A percentile compares a stretch with the other conserved stretches of the same genome.
These are phyloP conservation scores for Cercospora nicotianae DNA, from an alignment of 2,329 filamentous ascomycete genomes.

Conservation along the genomic window DNA sequence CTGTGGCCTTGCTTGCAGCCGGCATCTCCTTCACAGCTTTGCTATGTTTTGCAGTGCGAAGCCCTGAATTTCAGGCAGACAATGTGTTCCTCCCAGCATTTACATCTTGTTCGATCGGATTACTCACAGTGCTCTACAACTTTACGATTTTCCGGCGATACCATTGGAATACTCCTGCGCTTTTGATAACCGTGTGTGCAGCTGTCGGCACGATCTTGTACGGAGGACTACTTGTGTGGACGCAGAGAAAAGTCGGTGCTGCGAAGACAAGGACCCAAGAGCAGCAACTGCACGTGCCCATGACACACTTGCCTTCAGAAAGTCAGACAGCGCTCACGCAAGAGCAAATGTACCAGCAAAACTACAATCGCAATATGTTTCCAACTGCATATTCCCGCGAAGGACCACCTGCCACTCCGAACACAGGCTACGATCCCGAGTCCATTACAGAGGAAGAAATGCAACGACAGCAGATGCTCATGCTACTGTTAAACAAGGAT, in stretches of 20 bases:
- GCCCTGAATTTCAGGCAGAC: slow-evolving; percentile 50
- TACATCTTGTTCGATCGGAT: slow-evolving; percentile 48
- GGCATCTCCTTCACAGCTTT: slow-evolving; percentile 52
- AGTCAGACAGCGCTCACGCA: slow-evolving; percentile 31
- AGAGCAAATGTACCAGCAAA: slow-evolving; percentile 45
- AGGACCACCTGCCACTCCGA: slow-evolving; percentile 20
- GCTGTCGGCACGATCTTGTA: slow-evolving; percentile 46
- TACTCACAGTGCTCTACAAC: slow-evolving; percentile 51
- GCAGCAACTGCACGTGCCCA: slow-evolving; percentile 16
- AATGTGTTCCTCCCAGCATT: slow-evolving; percentile 49
- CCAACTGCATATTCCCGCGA: slow-evolving; percentile 35
- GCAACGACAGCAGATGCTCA: slow-evolving; percentile 53
- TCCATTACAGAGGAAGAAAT: slow-evolving; percentile 50
- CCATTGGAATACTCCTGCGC: slow-evolving; percentile 46
- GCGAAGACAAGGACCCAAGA: slow-evolving; percentile 22
- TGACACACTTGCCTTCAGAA: slow-evolving; percentile 17
- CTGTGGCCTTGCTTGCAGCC: slow-evolving; percentile 49
- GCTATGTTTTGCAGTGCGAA: slow-evolving; percentile 50
- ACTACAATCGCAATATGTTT: slow-evolving; percentile 51
- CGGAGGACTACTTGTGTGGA: slow-evolving; percentile 44
- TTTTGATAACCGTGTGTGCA: slow-evolving; percentile 44
- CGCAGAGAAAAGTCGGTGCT: slow-evolving; percentile 44
- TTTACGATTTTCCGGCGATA: slow-evolving; percentile 47
- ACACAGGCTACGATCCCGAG: slow-evolving; percentile 35
- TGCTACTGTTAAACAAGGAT: slow-evolving; percentile 43